phyloP scores from a whole-genome alignment of 2,329 filamentous ascomycete species.

The Aspergillus novoparasiticus region DNA sequence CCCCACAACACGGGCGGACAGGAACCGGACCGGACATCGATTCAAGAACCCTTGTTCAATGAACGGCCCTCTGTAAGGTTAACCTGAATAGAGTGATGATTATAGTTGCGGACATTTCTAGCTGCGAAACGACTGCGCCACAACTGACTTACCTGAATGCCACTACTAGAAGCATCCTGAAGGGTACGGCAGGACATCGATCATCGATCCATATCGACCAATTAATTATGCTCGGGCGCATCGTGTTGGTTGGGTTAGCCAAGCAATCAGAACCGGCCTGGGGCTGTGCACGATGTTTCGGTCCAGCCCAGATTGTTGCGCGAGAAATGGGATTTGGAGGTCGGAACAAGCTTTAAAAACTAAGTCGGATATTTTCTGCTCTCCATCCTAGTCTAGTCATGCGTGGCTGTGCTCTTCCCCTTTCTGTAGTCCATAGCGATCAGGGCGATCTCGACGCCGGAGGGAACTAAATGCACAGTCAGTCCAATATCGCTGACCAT shows the following conservation, averaged over 20 bases:
- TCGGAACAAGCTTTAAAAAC: slow-evolving; percentile 7
- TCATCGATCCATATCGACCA: background rate
- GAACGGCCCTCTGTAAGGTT: background rate
- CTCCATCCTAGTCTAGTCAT: background rate
- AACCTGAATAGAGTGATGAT: background rate
- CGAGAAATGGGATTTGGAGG: slow-evolving; percentile 1
- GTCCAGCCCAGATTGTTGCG: background rate
- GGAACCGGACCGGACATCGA: background rate
- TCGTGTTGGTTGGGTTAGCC: background rate
- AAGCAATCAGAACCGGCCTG: slow-evolving; percentile 8
- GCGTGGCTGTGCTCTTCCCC: slow-evolving; percentile 2
- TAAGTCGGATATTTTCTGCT: background rate
- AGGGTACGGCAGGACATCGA: background rate
- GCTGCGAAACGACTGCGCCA: background rate
- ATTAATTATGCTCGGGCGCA: background rate
- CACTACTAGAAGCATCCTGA: background rate
- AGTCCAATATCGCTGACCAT: background rate
- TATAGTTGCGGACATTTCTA: background rate
- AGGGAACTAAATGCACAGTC: slow-evolving; percentile 3
- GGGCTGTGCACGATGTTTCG: slow-evolving; percentile 9
- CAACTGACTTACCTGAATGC: background rate
- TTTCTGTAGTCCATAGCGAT: background rate
- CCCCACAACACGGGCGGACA: background rate
- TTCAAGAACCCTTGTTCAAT: background rate
- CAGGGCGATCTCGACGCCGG: background rate